phyloP scores from a whole-genome alignment of 192 early-diverging fungal genomes.

The Rhizophagus prolifer region DNA sequence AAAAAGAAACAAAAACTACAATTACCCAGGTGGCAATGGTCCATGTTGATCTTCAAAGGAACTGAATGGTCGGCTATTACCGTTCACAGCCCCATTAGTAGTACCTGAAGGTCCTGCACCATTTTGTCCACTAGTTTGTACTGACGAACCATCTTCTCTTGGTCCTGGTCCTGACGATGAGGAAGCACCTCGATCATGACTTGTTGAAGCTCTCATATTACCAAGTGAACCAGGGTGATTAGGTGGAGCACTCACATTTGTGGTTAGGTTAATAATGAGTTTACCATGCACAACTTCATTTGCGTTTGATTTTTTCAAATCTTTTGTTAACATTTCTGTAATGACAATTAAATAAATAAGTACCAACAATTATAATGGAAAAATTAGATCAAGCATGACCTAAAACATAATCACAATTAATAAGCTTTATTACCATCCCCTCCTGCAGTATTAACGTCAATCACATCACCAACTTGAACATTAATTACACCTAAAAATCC shows the following conservation, averaged over 20 bases:
- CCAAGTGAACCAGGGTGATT: slow-evolving; percentile 13
- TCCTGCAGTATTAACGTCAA: slow-evolving; percentile 75
- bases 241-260: slow-evolving; percentile 51
- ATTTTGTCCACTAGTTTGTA: slow-evolving; percentile 20
- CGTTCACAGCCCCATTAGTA: not conserved
- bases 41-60: slow-evolving; percentile 61
- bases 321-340: slow-evolving; percentile 83
- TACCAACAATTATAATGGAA: not conserved
- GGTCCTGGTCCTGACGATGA: slow-evolving; percentile 32
- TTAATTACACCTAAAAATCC: slow-evolving; percentile 92
- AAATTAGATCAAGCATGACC: not conserved
- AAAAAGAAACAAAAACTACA: not conserved
- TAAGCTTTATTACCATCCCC: slow-evolving; percentile 56
- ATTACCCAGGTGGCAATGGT: slow-evolving; percentile 46
- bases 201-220: slow-evolving; percentile 26
- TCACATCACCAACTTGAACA: slow-evolving; percentile 77
- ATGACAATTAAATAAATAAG: slow-evolving; percentile 7
- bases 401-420: not conserved
- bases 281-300: slow-evolving; percentile 85
- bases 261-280: slow-evolving; percentile 73
- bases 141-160: slow-evolving; percentile 12
- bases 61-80: slow-evolving; percentile 32
- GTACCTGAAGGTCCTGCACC: not conserved
- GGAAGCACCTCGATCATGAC: slow-evolving; percentile 36
- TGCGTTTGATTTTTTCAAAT: slow-evolving; percentile 83